Evolutionary conservation across 805 yeast species (phyloP), one percentile per base, ranked within the genome.

Genomic region (Kregervanrija pseudodelftensis): DNA sequence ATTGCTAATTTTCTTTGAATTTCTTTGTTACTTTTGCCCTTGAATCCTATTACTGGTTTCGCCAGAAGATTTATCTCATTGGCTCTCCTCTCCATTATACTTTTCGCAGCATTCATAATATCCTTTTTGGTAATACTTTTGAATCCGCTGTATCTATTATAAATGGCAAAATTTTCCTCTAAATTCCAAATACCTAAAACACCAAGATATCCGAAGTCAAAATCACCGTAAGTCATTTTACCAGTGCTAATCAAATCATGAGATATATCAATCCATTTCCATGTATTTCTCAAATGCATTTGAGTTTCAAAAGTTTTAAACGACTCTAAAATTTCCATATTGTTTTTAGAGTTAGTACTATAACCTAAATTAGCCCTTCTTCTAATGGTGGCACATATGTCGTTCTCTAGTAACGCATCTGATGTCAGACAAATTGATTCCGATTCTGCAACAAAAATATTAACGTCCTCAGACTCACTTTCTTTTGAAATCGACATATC

Each of bases 131-230:
- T 49, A 30, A 67, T 56, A 11, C 53, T 48, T 15, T 52, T 53
- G 34, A 58, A 52, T 11, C 64, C 65, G 35, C 59, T 56, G 50
- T 68, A 71, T 41, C 87, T 66, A 37, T 72, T 73, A 8, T 66
- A 63, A 13, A 37, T 48, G 35, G 36, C 40, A 16, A 73, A 64
- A 1, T 73, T 82, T 4, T 72, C 75, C 13, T 74, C 72, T 30
- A 90, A 90, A 54, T 80, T 80, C 99, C 98, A 91, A 33, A 91
- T 79, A 9, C 95, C 95, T 28, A 80, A 63, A 3, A 91, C 95
- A 7, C 99, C 99, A 51, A 85, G 82, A 59, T 77, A 89, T 1
- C 95, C 90, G 31, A 91, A 70, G 58, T 91, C 96, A 34, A 87
- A 66, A 13, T 77, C 81, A 17, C 79, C 80, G 5, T 83, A 73